Evolutionary conservation across 768 basidiomycete species (phyloP), one percentile per base, ranked within the genome.

Genomic region (Amanita pallidorosea): DNA sequence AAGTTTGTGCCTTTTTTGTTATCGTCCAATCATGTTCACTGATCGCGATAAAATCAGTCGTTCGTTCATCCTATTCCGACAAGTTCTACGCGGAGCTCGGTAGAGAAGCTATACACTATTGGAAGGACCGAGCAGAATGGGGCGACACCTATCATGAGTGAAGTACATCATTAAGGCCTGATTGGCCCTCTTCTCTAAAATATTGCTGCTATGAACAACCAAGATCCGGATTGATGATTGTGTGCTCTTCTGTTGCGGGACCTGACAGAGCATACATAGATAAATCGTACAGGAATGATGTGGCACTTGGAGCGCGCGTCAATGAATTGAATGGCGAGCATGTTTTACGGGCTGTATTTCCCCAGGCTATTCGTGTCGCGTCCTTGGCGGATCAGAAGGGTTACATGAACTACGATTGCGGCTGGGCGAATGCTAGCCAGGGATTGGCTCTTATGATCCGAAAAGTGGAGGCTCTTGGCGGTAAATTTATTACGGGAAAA

Each of bases 111-210:
- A 86, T 96, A 47, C 58, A 64, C 4, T 66, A 72, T 8, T 95
- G 92, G 92, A 86, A 79, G 58, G 68, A 76, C n/a, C 66, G 68
- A 25, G 69, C 71, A 37, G 69, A 69, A 60, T 89, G 85, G 84
- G 71, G 71, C n/a, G 77, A 79, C 49, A 74, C 75, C 44, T 96
- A 93, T 65, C 87, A 88, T 57, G 87, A 91, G 90, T 92, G 61
- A 51, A 53, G 82, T 69, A 36, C 25, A n/a, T 41, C 29, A 42
- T 43, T 41, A 54, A 59, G 59, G 58, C 62, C 55, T 54, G 52
- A 57, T 38, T 36, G 17, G n/a, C 22, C 36, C 42, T 23, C 8
- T 23, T 27, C 18, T 9, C 41, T 43, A n/a, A 50, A 18, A 33
- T 36, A 12, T 45, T 51, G 45, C 22, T 34, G 38, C 13, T 22